Base-by-base conservation (phyloP, 75 land plant genomes). In the Picea glauca region DNA sequence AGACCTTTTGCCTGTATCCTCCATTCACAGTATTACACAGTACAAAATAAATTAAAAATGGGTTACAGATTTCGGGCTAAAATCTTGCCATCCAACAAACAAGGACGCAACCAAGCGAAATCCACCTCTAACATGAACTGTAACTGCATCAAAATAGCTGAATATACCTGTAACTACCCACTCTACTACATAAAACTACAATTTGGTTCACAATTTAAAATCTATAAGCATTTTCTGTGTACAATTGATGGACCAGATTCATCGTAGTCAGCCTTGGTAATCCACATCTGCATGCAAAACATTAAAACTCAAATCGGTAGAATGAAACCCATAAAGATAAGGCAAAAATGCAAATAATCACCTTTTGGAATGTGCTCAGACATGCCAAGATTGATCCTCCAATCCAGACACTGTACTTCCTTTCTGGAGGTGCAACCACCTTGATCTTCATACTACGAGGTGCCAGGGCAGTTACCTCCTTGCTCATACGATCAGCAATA, bases 321-420 rank as follows among this genome's bases (percentile, higher is more conserved):
- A 30, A 74, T 74, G 5, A 43, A 21, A 7, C 13, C 58, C 18
- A 18, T 60, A 26, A 60, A 13, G 17, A 13, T 70, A 31, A 31
- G 21, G 21, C 14, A 21, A 21, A n/a, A 33, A 77, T 77, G 72
- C 58, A 40, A 38, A 14, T n/a, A 64, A 43, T 35, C 17, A 89
- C 90, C 90, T 89, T 88, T 78, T 89, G 90, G 86, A 89, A 89
- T 12, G 90, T 89, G 80, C 88, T 89, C 54, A 89, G 82, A n/a
- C 87, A 86, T 54, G 90, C 90, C 64, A 89, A 66, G 79, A 89
- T 89, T 59, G 90, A 89, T 58, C 90, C 90, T 60, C 90, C 26
- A 26, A 26, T 26, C 26, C 26, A 26, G 26, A 26, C 26, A 26
- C 26, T 26, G 26, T 26, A 26, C 26, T 26, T 26, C 26, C 26